These are phyloP conservation scores for Boletus rubescentipes DNA, from an alignment of 768 basidiomycete genomes.

Conservation along the genomic window DNA sequence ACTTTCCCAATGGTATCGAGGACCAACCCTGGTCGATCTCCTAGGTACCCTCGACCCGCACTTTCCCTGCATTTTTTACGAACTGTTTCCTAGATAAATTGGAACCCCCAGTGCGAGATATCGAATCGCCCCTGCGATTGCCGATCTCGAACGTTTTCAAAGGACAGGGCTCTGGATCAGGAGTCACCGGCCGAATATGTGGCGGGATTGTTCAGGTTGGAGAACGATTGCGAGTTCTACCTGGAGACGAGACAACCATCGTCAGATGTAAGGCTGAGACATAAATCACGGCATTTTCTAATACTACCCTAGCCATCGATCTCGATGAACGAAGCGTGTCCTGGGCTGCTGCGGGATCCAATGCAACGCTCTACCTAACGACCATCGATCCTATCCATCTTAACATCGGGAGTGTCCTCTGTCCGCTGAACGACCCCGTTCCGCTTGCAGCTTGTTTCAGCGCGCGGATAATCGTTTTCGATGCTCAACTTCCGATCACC, in stretches of 20 bases:
- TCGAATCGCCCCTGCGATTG: slow-evolving; percentile 73
- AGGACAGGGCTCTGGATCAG: slow-evolving; percentile 74
- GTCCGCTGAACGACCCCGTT: slow-evolving; percentile 67
- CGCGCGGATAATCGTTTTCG: slow-evolving; percentile 92
- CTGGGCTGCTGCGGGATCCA: slow-evolving; percentile 91
- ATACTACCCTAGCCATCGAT: slow-evolving; percentile 65
- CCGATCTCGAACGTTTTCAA: slow-evolving; percentile 97
- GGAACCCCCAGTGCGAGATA: slow-evolving; percentile 78
- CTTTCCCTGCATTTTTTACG: not conserved
- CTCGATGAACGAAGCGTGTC: slow-evolving; percentile 71
- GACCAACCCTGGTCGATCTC: slow-evolving; percentile 79
- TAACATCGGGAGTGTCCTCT: slow-evolving; percentile 86
- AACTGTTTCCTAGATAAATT: slow-evolving; percentile 59
- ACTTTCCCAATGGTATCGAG: slow-evolving; percentile 77
- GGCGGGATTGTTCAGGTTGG: slow-evolving; percentile 92
- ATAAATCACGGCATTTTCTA: not conserved
- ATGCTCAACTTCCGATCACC: slow-evolving; percentile 86
- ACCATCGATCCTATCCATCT: slow-evolving; percentile 85
- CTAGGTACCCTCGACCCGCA: slow-evolving; percentile 54
- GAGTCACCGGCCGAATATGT: slow-evolving; percentile 80
- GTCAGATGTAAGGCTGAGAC: slow-evolving; percentile 56
- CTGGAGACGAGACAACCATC: slow-evolving; percentile 86
- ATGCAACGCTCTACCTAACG: slow-evolving; percentile 81
- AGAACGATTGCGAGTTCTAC: slow-evolving; percentile 80
- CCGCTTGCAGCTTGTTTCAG: slow-evolving; percentile 76